Evolutionary conservation across 805 yeast species (phyloP), one percentile per base, ranked within the genome.

Genomic region (Candida ficus): DNA sequence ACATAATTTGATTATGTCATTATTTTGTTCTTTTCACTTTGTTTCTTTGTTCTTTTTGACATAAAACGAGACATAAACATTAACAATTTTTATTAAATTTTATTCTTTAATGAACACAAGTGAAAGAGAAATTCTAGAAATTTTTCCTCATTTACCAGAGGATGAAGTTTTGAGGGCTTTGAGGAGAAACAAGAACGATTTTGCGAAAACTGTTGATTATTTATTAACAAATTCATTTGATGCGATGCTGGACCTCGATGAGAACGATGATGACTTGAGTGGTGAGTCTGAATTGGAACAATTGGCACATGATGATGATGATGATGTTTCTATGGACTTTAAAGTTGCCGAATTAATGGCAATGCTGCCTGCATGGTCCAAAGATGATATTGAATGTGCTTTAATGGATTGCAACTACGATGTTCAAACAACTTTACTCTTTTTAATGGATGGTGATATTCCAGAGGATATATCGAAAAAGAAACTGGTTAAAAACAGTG

Each of bases 221-320:
- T 19, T 40, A 11, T 22, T 40, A 10, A 28, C 32, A 4, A 35
- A 35, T 17, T 20, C 26, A 12, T 35, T 35, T 16, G 38, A 35
- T 28, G 35, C 28, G 12, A 8, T 3, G 12, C 18, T 28, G 6
- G 30, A 28, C 17, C n/a, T 22, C 21, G n/a, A 18, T 14, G 12
- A 12, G 4, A 18, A 29, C 20, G 33, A 28, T 14, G 30, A n/a
- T 18, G 22, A 29, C n/a, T 16, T n/a, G 2, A 16, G 11, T 14
- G 31, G 17, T 29, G 31, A 29, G 5, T 12, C 19, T 29, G 20
- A 29, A 16, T 16, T 16, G 13, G n/a, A n/a, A n/a, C n/a, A n/a
- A n/a, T n/a, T n/a, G n/a, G n/a, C n/a, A n/a, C n/a, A n/a, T n/a
- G n/a, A n/a, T n/a, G n/a, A n/a, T n/a, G n/a, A n/a, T n/a, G 7